Evolutionary conservation across 805 yeast genomes (phyloP).

Genomic region (Starmera pachycereana): DNA sequence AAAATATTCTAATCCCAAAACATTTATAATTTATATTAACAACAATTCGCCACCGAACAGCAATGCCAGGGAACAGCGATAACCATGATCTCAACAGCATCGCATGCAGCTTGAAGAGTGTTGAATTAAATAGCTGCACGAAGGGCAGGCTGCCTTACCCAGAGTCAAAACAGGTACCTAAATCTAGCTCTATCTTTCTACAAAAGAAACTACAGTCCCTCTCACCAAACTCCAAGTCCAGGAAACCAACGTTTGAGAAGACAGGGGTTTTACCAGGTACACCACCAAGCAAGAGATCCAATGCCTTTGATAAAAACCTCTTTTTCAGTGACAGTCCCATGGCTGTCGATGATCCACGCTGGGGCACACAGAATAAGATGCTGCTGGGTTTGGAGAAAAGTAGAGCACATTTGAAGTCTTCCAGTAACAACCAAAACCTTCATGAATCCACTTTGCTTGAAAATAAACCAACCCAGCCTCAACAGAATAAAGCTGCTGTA

Average conservation of each 20-base stretch:
- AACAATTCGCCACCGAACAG: neutral
- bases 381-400: conserved; percentile 1
- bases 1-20: no score
- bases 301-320: conserved; percentile 6
- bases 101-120: no score
- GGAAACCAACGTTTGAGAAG: conserved; percentile 2
- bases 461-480: neutral
- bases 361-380: conserved; percentile 11
- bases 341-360: conserved; percentile 13
- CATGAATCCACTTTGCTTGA: neutral
- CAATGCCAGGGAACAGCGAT: neutral
- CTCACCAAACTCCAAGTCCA: conserved; percentile 5
- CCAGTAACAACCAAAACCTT: no score
- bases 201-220: conserved; percentile 12
- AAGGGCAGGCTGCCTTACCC: neutral
- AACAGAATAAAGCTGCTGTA: no score
- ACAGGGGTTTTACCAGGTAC: neutral
- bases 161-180: neutral
- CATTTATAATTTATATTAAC: no score
- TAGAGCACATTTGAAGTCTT: no score
- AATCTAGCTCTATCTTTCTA: conserved; percentile 13
- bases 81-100: no score
- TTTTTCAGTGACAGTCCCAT: conserved; percentile 12
- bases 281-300: conserved; percentile 1
- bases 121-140: no score